These are phyloP conservation scores for Sugiyamaella valdiviana DNA, from an alignment of 805 yeast genomes.

Conservation along the genomic window DNA sequence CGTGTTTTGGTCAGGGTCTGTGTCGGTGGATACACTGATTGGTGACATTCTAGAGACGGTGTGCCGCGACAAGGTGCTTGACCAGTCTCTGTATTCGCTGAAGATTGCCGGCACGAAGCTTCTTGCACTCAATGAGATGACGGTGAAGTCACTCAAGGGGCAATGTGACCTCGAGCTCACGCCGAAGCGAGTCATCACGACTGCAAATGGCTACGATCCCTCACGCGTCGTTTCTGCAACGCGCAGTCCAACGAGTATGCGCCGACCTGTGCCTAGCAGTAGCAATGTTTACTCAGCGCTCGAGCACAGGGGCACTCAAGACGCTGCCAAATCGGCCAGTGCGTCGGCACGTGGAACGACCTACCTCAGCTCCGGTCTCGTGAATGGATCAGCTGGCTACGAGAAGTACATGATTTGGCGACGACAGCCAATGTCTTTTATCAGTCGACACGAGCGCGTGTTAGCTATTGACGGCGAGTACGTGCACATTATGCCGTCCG, in stretches of 20 bases:
- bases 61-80: slow-evolving; percentile 30
- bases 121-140: slow-evolving; percentile 18
- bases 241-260: not conserved
- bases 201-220: slow-evolving; percentile 22
- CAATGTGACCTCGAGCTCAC: slow-evolving; percentile 38
- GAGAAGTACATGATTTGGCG: slow-evolving; percentile 85
- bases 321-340: slow-evolving; percentile 5
- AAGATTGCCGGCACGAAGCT: slow-evolving; percentile 28
- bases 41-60: slow-evolving; percentile 26
- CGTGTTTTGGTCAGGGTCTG: slow-evolving; percentile 25
- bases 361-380: slow-evolving; percentile 18
- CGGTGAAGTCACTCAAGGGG: slow-evolving; percentile 39
- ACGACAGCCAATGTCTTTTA: slow-evolving; percentile 77
- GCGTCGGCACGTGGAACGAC: slow-evolving; percentile 2
- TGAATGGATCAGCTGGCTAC: slow-evolving; percentile 47
- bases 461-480: slow-evolving; percentile 93
- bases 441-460: slow-evolving; percentile 72
- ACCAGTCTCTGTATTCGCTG: slow-evolving; percentile 27
- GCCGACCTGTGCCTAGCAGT: not conserved
- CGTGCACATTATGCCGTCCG: slow-evolving; percentile 80
- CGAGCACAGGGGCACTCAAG: slow-evolving; percentile 14
- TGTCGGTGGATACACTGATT: slow-evolving; percentile 19
- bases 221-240: slow-evolving; percentile 3
- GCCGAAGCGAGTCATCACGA: slow-evolving; percentile 38
- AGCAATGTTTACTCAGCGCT: slow-evolving; percentile 10